phyloP scores from a whole-genome alignment of 805 yeast genomes.

The Pichia paraexigua region DNA sequence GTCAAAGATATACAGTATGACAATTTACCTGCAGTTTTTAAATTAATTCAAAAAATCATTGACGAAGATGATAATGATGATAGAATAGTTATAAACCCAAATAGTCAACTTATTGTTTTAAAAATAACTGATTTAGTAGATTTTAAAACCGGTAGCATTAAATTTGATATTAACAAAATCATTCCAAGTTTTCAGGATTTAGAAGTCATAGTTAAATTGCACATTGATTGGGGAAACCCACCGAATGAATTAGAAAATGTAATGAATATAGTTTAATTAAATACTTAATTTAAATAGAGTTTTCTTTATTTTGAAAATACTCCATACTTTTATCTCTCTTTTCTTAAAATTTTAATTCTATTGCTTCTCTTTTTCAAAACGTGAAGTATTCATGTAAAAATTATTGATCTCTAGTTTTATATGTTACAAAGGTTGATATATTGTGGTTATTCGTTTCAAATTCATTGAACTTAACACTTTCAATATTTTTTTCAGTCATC shows the following conservation, averaged over 20 bases:
- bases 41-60: conserved; percentile 12
- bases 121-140: conserved; percentile 15
- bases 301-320: no score
- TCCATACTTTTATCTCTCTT: no score
- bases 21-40: conserved; percentile 33
- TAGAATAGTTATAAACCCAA: background rate
- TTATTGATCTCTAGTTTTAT: conserved; percentile 28
- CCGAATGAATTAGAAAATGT: conserved; percentile 6
- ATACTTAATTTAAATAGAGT: no score
- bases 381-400: background rate
- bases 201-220: background rate
- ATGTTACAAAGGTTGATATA: conserved; percentile 66
- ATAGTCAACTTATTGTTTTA: background rate
- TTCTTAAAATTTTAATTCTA: no score
- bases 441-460: conserved; percentile 62
- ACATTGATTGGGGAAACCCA: conserved; percentile 7
- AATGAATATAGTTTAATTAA: background rate
- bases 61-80: conserved; percentile 4
- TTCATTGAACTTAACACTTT: conserved; percentile 59
- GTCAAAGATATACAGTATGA: conserved; percentile 38
- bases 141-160: conserved; percentile 14
- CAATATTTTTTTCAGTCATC: conserved; percentile 43
- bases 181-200: background rate
- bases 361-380: no score
- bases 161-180: conserved; percentile 7